Evolutionary conservation across 129 eudicot species (phyloP), one percentile per base, ranked within the genome.

Genomic region (Logfia minima): DNA sequence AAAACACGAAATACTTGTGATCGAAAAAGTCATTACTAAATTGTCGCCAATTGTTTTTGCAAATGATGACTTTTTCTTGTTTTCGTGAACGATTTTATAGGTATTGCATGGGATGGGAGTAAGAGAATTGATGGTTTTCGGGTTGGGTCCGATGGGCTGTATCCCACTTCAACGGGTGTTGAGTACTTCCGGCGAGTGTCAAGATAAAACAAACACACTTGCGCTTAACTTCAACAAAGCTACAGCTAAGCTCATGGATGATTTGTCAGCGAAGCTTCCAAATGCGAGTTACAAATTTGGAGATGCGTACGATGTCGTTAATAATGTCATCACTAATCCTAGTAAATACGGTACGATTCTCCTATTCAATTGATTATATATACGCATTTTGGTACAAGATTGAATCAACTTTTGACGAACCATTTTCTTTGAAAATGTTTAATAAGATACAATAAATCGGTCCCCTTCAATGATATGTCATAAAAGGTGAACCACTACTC

Each of bases 121-220:
- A 68, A 74, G 99, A 75, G 35, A 91, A 55, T 70, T 95, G 78
- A 89, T 95, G 94, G 89, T 91, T 55, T 95, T 95, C 32, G 99
- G 97, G 65, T 83, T 95, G 59, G 99, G 99, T 10, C 99, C 99
- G 0, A 91, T 91, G 97, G 99, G 99, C 7, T 95, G 99, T 75
- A 95, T 95, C 65, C 99, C 99, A 16, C 92, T 95, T 11, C 99
- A 95, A 73, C 83, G 99, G 81, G 96, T 91, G 73, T 84, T 95
- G 55, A 89, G 97, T 80, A 61, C 86, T 72, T 81, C 94, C 0
- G 97, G 96, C 17, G 88, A 16, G 9, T 95, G 99, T 71, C 99
- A 95, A 52, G 91, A 89, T 26, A 89, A 83, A 75, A 95, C 97
- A 0, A 95, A 91, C 79, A 82, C 83, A 8, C 71, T 95, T 55